phyloP scores from a whole-genome alignment of 139 green algal genomes.

The Chlorella sp. region DNA sequence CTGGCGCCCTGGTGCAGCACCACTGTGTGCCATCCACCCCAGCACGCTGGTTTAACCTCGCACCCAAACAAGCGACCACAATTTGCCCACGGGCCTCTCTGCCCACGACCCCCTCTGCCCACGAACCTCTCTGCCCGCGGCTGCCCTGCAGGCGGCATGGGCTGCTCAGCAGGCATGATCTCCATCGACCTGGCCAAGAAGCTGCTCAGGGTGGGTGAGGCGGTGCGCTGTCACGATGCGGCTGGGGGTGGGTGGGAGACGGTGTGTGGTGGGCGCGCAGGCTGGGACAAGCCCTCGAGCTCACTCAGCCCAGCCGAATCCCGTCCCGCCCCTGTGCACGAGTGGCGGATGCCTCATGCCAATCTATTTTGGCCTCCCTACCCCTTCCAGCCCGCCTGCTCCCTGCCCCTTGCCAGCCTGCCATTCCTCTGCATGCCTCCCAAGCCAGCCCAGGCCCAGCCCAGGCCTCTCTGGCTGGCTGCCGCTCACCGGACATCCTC shows the following conservation, averaged over 20 bases:
- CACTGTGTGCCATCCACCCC: no score
- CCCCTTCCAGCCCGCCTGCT: no score
- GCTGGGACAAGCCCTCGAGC: background rate
- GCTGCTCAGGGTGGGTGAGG: constrained; percentile 56
- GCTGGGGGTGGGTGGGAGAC: background rate
- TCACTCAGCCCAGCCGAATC: no score
- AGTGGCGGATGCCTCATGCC: no score
- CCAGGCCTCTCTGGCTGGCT: background rate
- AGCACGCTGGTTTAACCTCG: no score
- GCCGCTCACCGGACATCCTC: background rate
- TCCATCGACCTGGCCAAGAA: constrained; percentile 79
- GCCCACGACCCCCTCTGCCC: no score
- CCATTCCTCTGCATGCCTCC: background rate
- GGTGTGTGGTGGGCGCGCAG: background rate
- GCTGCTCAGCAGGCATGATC: constrained; percentile 86
- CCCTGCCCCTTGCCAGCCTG: background rate
- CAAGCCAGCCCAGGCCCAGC: no score
- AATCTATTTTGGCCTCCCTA: no score
- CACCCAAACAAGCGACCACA: no score
- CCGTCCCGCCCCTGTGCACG: no score
- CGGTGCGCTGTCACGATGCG: background rate
- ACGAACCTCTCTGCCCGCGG: no score
- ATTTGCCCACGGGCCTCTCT: no score
- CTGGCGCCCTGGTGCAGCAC: background rate
- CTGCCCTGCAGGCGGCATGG: constrained; percentile 67